A percentile compares a stretch with the other conserved stretches of the same genome.
Conservation (phyloP, 1,284 basidiomycete species). For the Ceratobasidium sp. region DNA sequence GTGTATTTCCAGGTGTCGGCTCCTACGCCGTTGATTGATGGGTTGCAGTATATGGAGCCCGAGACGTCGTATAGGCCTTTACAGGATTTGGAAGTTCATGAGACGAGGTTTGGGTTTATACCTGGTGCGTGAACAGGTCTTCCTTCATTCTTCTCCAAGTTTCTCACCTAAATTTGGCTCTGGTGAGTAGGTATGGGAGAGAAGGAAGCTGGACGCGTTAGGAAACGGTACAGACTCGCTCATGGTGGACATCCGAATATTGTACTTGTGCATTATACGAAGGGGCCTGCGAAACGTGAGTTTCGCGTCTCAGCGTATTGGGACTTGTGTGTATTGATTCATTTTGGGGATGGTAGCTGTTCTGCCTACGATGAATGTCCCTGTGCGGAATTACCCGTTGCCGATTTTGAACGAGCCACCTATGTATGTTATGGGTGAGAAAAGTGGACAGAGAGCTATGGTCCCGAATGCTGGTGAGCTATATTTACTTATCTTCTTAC, state of each 20-base stretch:
- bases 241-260: conserved; percentile 77
- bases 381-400: conserved; percentile 74
- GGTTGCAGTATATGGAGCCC: conserved; percentile 74
- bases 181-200: conserved; percentile 55
- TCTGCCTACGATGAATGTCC: conserved; percentile 64
- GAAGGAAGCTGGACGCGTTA: conserved; percentile 67
- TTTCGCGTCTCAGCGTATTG: conserved; percentile 45
- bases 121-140: conserved; percentile 60
- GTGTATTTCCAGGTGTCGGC: conserved; percentile 67
- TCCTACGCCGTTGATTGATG: conserved; percentile 68
- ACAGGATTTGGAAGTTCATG: conserved; percentile 77
- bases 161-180: not conserved
- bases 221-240: conserved; percentile 72
- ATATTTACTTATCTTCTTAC: not conserved
- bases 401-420: conserved; percentile 69
- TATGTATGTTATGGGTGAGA: conserved; percentile 72
- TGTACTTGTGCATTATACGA: conserved; percentile 75
- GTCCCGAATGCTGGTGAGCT: conserved; percentile 22
- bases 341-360: conserved; percentile 59
- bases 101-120: conserved; percentile 77
- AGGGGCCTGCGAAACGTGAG: conserved; percentile 69
- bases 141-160: not conserved
- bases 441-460: conserved; percentile 43
- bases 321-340: conserved; percentile 1
- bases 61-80: conserved; percentile 63